These are phyloP conservation scores for Boechera divaricarpa DNA, from an alignment of 345 rosid genomes.

Conservation along the genomic window DNA sequence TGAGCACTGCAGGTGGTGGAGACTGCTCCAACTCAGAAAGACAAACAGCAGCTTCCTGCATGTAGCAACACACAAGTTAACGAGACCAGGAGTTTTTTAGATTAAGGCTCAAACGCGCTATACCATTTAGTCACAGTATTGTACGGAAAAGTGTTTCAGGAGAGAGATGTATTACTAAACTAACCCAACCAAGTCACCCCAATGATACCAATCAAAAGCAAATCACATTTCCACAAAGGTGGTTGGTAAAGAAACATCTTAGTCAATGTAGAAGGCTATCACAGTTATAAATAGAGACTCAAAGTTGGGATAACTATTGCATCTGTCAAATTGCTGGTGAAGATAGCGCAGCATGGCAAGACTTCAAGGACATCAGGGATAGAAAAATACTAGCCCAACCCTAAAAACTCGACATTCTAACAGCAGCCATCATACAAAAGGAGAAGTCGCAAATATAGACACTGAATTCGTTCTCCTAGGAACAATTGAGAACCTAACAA, in stretches of 20 bases:
- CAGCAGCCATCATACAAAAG: conserved; percentile 3
- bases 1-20: conserved; percentile 65
- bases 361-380: background rate
- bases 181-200: conserved; percentile 23
- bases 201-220: conserved; percentile 32
- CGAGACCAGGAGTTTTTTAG: background rate
- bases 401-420: conserved; percentile 15
- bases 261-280: conserved; percentile 7
- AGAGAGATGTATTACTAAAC: conserved; percentile 7
- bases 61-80: conserved; percentile 35
- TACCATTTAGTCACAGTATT: conserved; percentile 6
- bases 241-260: conserved; percentile 10
- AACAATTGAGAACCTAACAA: background rate
- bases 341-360: background rate
- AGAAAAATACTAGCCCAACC: background rate
- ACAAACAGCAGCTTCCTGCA: conserved; percentile 86
- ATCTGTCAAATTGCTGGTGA: background rate
- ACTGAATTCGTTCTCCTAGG: background rate
- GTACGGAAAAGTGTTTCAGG: background rate
- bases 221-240: conserved; percentile 29
- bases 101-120: conserved; percentile 8
- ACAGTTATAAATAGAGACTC: background rate
- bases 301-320: background rate
- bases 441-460: background rate
- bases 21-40: conserved; percentile 93